Evolutionary conservation across 768 basidiomycete species (phyloP), one percentile per base, ranked within the genome.

Genomic region (Calocera cornea): DNA sequence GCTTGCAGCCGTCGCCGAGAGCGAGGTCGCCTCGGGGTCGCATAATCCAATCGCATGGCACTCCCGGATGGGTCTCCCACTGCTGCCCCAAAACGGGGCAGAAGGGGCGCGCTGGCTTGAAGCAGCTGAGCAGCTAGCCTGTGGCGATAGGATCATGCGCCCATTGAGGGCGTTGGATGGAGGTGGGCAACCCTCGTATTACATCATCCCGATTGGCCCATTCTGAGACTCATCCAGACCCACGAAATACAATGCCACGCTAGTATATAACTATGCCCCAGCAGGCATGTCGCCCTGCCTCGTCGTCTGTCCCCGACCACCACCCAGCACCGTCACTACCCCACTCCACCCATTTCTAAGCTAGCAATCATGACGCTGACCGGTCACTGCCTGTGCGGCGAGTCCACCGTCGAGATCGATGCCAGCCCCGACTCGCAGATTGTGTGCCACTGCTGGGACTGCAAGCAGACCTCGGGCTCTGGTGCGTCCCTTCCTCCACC

Each of bases 311-410:
- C 31, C 49, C 54, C 2, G 54, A 60, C 54, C 31, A 29, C 54
- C 54, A 27, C 44, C 44, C 16, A 47, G 7, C 36, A 38, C 7
- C 36, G 36, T 38, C 36, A 47, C 5, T 24, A n/a, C n/a, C n/a
- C 44, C 44, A 17, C 44, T 19, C 54, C 5, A 29, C 24, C 24
- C 22, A 60, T 22, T 27, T 29, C 24, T 33, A 31, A 66, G 31
- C 34, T 31, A 60, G 54, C 54, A 60, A 65, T 41, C 50, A 64
- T 60, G 41, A 64, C 38, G 11, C 68, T 70, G 69, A 66, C 68
- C 44, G 72, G 72, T 67, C 34, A 54, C 27, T 73, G 72, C 68
- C 71, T 73, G 24, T 72, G 71, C 60, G 71, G 71, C 24, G 63
- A 60, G 54, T 5, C 5, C 27, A 60, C 11, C 14, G 31, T 60